Conservation (phyloP, 257 asterid species). For the Solanum acaule region DNA sequence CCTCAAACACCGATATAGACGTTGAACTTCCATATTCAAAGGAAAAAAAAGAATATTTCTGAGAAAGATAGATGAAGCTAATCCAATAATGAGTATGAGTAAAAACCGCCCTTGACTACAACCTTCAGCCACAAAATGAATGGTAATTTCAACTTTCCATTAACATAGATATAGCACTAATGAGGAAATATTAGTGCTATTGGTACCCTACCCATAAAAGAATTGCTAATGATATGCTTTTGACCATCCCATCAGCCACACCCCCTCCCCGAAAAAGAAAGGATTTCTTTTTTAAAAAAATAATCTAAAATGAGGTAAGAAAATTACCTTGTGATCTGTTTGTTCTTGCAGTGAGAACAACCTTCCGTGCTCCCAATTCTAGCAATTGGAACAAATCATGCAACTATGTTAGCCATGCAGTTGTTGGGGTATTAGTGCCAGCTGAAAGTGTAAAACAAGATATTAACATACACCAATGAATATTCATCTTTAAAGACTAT, state of each 20-base stretch:
- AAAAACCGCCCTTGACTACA: background rate
- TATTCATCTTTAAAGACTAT: background rate
- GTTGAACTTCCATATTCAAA: background rate
- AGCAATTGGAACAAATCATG: constrained; percentile 11
- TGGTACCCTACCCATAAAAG: background rate
- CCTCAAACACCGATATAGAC: background rate
- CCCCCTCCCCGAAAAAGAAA: background rate
- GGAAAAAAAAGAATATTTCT: background rate
- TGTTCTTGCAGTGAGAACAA: constrained; percentile 91
- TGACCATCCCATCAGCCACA: background rate
- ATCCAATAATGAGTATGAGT: background rate
- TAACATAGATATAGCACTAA: background rate
- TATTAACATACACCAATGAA: background rate
- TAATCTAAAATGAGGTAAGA: background rate
- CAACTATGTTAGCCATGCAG: constrained; percentile 1
- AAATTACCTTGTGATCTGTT: constrained; percentile 67
- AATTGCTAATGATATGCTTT: background rate
- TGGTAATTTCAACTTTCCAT: background rate
- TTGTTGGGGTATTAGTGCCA: background rate
- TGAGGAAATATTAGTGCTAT: background rate
- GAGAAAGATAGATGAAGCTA: background rate
- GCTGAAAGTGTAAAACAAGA: background rate
- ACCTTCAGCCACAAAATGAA: background rate
- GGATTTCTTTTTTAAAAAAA: background rate
- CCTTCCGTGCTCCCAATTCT: constrained; percentile 77